Evolutionary conservation across 306 rosid species (phyloP), one percentile per base, ranked within the genome.

Genomic region (Glycine tomentella): DNA sequence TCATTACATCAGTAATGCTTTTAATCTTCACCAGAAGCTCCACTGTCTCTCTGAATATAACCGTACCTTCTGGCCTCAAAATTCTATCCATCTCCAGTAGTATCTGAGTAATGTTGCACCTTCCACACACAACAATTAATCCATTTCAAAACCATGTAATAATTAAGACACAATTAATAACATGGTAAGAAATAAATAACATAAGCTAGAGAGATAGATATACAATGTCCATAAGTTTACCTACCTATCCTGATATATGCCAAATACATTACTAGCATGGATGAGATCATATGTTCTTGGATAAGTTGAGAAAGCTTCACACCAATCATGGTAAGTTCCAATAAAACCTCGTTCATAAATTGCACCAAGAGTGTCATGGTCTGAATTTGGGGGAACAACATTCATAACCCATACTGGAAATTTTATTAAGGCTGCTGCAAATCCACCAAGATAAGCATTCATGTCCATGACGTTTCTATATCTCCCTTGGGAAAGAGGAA

Each of bases 221-320:
- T 25, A 25, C 31, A 25, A 25, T 25, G 31, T 25, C 31, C 31
- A 25, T 25, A 25, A 25, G 31, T 25, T 25, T 25, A 40, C 94
- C 83, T 80, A 85, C 98, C 99, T 96, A 79, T 92, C 99, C 53
- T 93, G 99, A 80, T 96, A 96, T 77, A 96, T 93, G 83, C 90
- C 79, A 80, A 96, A 90, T 6, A 96, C 87, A 56, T 87, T 89
- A 6, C 84, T 67, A 9, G 99, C 99, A 73, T 96, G 99, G 62
- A 92, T 93, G 84, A 96, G 92, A 85, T 96, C 98, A 48, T 96
- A 96, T 3, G 99, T 96, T 83, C 98, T 89, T 15, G 99, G 99
- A 77, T 93, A 93, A 1, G 98, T 93, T 9, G 99, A 93, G 86
- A 95, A 90, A 49, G 94, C 99, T 86, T 96, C 98, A 0, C 98